Conservation (phyloP, 2,329 filamentous ascomycete genomes). For the Colletotrichum gigasporum region DNA sequence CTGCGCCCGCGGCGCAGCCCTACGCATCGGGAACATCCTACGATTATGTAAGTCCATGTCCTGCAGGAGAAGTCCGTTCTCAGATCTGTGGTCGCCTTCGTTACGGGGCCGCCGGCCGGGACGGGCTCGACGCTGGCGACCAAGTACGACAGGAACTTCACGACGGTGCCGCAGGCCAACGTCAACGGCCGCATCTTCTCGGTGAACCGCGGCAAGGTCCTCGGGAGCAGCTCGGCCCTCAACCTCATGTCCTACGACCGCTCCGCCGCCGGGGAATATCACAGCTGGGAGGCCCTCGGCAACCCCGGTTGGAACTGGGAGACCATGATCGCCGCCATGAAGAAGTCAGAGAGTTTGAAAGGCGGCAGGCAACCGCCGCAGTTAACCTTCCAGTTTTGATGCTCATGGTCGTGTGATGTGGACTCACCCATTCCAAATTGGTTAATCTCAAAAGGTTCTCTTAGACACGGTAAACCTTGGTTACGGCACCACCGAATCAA, state of each 20-base stretch:
- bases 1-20: conserved; percentile 11
- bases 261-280: conserved; percentile 40
- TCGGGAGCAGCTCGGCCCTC: conserved; percentile 55
- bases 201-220: conserved; percentile 52
- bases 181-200: conserved; percentile 48
- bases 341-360: conserved; percentile 41
- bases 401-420: too few species aligned
- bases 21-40: conserved; percentile 11
- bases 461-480: too few species aligned
- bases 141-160: conserved; percentile 49
- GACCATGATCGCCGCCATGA: conserved; percentile 45
- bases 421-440: too few species aligned
- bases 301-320: conserved; percentile 48
- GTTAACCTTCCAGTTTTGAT: too few species aligned
- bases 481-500: too few species aligned
- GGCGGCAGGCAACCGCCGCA: too few species aligned
- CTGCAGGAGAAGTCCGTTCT: background rate
- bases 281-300: conserved; percentile 45
- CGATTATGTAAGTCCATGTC: conserved; percentile 30
- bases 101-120: conserved; percentile 19
- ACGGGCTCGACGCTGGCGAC: conserved; percentile 36
- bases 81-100: background rate
- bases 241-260: conserved; percentile 52
- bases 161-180: conserved; percentile 47
- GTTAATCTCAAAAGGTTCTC: too few species aligned